These are phyloP conservation scores for Tieghemostelium lacteum DNA, from an alignment of 78 protist species.

Conservation along the genomic window DNA sequence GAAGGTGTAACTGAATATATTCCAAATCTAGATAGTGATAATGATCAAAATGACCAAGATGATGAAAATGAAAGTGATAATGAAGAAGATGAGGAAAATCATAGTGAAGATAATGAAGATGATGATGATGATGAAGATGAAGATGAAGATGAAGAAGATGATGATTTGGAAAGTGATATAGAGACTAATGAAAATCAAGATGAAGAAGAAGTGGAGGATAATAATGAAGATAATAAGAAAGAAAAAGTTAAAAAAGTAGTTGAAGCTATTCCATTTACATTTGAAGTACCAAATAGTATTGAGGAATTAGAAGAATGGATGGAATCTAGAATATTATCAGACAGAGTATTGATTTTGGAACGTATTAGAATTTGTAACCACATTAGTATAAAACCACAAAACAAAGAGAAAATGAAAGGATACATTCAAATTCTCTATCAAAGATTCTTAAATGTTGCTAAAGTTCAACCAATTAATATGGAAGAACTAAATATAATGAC, in stretches of 20 bases:
- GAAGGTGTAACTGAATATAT: constrained; percentile 14
- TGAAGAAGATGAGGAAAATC: constrained; percentile 12
- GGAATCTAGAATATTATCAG: constrained; percentile 17
- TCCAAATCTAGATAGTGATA: neutral
- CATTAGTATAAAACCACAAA: constrained; percentile 73
- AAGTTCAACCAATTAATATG: neutral
- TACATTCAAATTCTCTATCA: constrained; percentile 49
- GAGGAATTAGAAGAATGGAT: constrained; percentile 78
- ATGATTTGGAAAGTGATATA: constrained; percentile 25
- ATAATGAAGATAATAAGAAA: constrained; percentile 5
- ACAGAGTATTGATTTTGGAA: constrained; percentile 16
- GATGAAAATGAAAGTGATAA: constrained; percentile 11
- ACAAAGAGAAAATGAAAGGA: constrained; percentile 78
- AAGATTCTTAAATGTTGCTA: constrained; percentile 21
- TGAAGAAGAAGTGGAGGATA: constrained; percentile 48
- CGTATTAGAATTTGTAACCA: constrained; percentile 81
- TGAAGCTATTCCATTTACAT: constrained; percentile 70
- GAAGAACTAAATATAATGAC: constrained; percentile 16
- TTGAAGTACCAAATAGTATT: constrained; percentile 61
- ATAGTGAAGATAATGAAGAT: neutral
- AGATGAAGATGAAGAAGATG: neutral
- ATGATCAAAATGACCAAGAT: constrained; percentile 1
- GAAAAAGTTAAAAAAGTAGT: constrained; percentile 3
- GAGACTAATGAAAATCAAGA: constrained; percentile 31
- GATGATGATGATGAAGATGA: neutral